Evolutionary conservation across 805 yeast genomes (phyloP).

Genomic region (Lipomyces sp.): DNA sequence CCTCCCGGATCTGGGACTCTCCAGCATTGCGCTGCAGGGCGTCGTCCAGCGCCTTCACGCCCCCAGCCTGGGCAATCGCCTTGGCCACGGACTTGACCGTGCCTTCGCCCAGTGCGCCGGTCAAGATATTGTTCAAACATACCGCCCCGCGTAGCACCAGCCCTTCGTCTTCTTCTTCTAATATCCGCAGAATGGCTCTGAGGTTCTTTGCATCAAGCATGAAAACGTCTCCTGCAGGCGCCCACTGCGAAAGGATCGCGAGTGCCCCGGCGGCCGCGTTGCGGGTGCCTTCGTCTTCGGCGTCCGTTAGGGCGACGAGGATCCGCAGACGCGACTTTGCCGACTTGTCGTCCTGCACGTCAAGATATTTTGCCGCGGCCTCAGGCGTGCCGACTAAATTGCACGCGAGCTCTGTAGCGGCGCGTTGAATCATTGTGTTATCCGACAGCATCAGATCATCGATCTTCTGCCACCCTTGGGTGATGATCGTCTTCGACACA

Average conservation of each 20-base stretch:
- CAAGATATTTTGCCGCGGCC: constrained; percentile 41
- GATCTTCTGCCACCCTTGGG: constrained; percentile 47
- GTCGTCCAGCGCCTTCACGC: background rate
- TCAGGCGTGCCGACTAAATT: constrained; percentile 49
- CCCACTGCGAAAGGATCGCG: constrained; percentile 42
- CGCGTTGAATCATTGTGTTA: constrained; percentile 51
- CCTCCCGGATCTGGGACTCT: background rate
- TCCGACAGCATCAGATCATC: constrained; percentile 46
- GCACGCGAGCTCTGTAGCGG: constrained; percentile 61
- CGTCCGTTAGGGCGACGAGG: constrained; percentile 36
- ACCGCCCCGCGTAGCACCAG: constrained; percentile 35
- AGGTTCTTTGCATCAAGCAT: constrained; percentile 33
- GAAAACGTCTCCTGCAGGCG: constrained; percentile 35
- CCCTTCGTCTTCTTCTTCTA: constrained; percentile 31
- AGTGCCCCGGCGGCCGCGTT: constrained; percentile 43
- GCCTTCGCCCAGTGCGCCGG: constrained; percentile 6
- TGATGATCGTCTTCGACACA: constrained; percentile 42
- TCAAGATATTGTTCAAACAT: constrained; percentile 28
- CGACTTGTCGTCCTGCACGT: constrained; percentile 28
- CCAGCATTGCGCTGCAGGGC: background rate
- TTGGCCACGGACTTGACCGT: constrained; percentile 3
- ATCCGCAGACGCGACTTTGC: constrained; percentile 35
- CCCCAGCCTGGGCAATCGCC: constrained; percentile 1
- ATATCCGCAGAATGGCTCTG: constrained; percentile 26
- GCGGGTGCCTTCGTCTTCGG: constrained; percentile 37